Conservation (phyloP, 352 stramenopile genomes). For the Phytophthora cryptogea region DNA sequence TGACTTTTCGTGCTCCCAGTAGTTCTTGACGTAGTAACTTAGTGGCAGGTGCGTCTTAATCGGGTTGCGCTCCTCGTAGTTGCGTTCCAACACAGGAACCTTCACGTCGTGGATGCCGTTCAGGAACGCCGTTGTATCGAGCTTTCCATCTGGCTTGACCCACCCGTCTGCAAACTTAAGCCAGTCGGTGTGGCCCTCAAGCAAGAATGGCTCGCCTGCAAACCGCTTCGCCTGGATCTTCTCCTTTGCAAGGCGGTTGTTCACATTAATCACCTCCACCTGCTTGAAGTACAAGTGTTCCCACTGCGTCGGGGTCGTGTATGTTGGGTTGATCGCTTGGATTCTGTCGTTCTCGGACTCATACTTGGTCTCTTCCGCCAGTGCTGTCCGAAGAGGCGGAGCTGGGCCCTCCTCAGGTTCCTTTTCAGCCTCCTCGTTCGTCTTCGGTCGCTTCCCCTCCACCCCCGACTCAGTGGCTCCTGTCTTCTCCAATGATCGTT, state of each 20-base stretch:
- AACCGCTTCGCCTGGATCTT: constrained; percentile 67
- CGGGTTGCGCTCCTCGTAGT: constrained; percentile 77
- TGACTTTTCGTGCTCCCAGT: constrained; percentile 76
- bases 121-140: constrained; percentile 66
- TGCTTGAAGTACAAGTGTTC: constrained; percentile 66
- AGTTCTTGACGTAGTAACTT: constrained; percentile 81
- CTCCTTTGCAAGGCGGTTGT: constrained; percentile 52
- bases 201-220: constrained; percentile 69
- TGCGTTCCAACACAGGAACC: constrained; percentile 76
- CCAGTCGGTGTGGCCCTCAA: constrained; percentile 69
- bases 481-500: constrained; percentile 46
- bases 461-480: constrained; percentile 3
- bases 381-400: constrained; percentile 22
- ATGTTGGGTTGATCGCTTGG: constrained; percentile 53
- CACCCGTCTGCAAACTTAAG: constrained; percentile 69
- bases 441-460: constrained; percentile 28
- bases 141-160: constrained; percentile 57
- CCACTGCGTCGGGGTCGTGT: constrained; percentile 74
- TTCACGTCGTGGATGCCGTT: constrained; percentile 79
- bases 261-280: constrained; percentile 73
- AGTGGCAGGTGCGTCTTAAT: constrained; percentile 78
- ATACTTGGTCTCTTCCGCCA: constrained; percentile 31
- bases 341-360: constrained; percentile 36
- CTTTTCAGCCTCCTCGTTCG: background rate
- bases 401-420: background rate